A percentile compares a stretch with the other conserved stretches of the same genome.
Evolutionary conservation across 257 asterid species (phyloP).

Genomic region (Eustoma russellianum): DNA sequence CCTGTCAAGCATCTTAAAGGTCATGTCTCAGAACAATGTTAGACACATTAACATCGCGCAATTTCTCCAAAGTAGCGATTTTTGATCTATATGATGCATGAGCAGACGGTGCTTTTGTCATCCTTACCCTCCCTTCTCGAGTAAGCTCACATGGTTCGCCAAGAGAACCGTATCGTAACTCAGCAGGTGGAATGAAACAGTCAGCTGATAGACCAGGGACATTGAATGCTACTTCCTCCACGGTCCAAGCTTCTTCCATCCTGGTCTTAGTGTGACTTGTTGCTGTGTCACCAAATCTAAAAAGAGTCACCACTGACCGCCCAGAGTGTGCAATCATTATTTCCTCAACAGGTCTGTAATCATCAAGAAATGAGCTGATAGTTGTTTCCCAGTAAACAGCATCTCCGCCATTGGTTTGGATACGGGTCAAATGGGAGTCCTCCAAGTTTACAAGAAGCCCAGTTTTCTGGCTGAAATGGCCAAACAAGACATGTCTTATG

Average conservation of each 20-base stretch:
- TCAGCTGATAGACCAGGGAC: conserved; percentile 57
- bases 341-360: conserved; percentile 63
- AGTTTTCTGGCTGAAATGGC: conserved; percentile 73
- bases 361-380: conserved; percentile 57
- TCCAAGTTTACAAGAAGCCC: conserved; percentile 73
- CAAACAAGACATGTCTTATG: conserved; percentile 56
- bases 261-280: conserved; percentile 72
- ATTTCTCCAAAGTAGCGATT: conserved; percentile 36
- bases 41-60: conserved; percentile 17
- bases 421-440: conserved; percentile 70
- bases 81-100: conserved; percentile 38
- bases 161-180: conserved; percentile 38
- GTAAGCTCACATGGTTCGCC: conserved; percentile 40
- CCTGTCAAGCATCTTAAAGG: conserved; percentile 5
- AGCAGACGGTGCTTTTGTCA: conserved; percentile 12
- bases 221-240: conserved; percentile 66
- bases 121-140: conserved; percentile 38
- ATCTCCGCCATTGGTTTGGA: conserved; percentile 53
- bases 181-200: conserved; percentile 75
- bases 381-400: conserved; percentile 76
- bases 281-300: conserved; percentile 68
- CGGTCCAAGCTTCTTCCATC: conserved; percentile 70
- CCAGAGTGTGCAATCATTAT: conserved; percentile 77
- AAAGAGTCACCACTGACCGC: conserved; percentile 57
- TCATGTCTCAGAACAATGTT: conserved; percentile 37